Base-by-base conservation (phyloP, 2,329 filamentous ascomycete genomes). In the Akanthomyces lecanii region DNA sequence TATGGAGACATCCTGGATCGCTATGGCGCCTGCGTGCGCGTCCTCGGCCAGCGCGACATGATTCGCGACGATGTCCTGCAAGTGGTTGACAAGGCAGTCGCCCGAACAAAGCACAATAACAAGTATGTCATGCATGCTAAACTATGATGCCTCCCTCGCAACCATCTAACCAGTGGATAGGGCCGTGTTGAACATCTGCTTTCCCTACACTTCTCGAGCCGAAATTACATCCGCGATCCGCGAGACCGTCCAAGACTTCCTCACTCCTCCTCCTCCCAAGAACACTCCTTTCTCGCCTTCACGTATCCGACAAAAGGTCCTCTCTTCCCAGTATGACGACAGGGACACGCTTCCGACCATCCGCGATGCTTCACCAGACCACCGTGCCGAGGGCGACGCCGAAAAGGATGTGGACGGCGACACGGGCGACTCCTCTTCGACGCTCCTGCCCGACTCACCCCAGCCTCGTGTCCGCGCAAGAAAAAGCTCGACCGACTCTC, bases 201-300 rank as follows among this genome's bases (percentile, higher is more conserved):
- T 98, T 71, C 95, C 95, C 0, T 99, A 99, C 72, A 98, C 95
- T 0, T 96, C 93, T 5, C 85, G 95, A 67, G 92, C 97, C 71
- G 95, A 99, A 74, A 98, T 99, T 68, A 96, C 94, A 0, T 87
- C 90, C 3, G 91, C 94, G 6, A 91, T 99, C 67, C 89, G 91
- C 66, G 86, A 88, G 48, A 97, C 94, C 0, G 93, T 99, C 10
- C 82, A 90, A 63, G 91, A 97, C 64, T 98, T 92, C 75, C 90
- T 90, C 64, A 87, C 85, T 58, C 90, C 92, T 5, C 81, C 90
- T 21, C 81, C 82, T 16, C 82, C 84, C 40, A 82, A 81, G 68
- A 83, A 85, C 71, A 88, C 88, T 0, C 86, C 90, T 0, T 97
- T 97, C 74, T 96, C 92, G 7, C 91, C 95, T 71, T 89, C 87